These are phyloP conservation scores for Antrodiella citrinella DNA, from an alignment of 768 basidiomycete genomes.

Conservation along the genomic window DNA sequence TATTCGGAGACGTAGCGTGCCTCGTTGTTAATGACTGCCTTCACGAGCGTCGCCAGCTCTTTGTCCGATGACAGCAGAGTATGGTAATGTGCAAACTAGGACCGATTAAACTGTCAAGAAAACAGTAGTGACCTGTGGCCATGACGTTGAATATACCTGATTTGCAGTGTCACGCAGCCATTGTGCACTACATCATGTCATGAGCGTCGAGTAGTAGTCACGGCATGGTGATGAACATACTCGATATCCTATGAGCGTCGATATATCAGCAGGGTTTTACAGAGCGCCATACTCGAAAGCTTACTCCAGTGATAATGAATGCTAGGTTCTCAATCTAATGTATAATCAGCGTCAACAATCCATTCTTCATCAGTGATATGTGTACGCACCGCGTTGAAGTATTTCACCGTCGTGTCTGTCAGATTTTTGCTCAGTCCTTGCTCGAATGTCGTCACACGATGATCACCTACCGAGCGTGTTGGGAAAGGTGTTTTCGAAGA, in stretches of 20 bases:
- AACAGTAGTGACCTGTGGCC: constrained; percentile 2
- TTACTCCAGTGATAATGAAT: constrained; percentile 73
- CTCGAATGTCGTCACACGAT: not conserved
- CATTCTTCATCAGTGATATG: not conserved
- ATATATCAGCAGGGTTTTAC: not conserved
- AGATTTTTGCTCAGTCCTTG: not conserved
- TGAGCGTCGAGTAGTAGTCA: not conserved
- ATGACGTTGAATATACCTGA: constrained; percentile 36
- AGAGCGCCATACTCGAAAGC: constrained; percentile 11
- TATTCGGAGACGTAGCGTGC: constrained; percentile 63
- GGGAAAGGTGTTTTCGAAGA: constrained; percentile 80
- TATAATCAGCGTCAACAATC: not conserved
- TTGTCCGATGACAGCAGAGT: constrained; percentile 47
- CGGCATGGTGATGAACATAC: constrained; percentile 31
- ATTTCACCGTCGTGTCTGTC: constrained; percentile 72
- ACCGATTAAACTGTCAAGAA: not conserved
- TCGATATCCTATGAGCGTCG: constrained; percentile 53
- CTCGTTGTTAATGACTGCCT: constrained; percentile 79
- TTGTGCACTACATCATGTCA: constrained; percentile 61
- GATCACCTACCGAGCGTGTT: constrained; percentile 67
- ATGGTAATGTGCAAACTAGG: constrained; percentile 70
- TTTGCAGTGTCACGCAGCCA: constrained; percentile 82
- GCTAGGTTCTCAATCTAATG: constrained; percentile 65
- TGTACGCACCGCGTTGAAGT: constrained; percentile 48
- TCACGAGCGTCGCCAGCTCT: constrained; percentile 56